A percentile compares a stretch with the other conserved stretches of the same genome.
These are phyloP conservation scores for Tricholoma furcatifolium DNA, from an alignment of 768 basidiomycete genomes.

Conservation along the genomic window DNA sequence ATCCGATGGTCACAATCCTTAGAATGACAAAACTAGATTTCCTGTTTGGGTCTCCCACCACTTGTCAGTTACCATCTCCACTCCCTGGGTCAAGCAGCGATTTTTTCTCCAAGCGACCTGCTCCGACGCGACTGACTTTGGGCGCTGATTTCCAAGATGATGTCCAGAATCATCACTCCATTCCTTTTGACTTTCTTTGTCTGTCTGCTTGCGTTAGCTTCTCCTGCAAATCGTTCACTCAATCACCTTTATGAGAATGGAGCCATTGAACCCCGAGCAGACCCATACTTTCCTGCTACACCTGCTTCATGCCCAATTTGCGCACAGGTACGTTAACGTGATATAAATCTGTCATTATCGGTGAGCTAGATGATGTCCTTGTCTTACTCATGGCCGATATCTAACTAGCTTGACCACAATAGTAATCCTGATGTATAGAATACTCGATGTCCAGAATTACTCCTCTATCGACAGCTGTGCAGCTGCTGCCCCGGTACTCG, in stretches of 20 bases:
- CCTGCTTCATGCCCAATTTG: slow-evolving; percentile 63
- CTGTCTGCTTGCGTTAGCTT: slow-evolving; percentile 19
- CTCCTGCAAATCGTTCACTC: slow-evolving; percentile 15
- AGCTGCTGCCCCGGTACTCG: slow-evolving; percentile 53
- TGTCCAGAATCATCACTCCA: slow-evolving; percentile 23
- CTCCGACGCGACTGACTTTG: background rate
- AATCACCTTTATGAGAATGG: background rate
- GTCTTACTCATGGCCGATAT: background rate
- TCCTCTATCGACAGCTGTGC: slow-evolving; percentile 55
- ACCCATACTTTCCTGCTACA: slow-evolving; percentile 50
- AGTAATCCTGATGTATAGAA: background rate
- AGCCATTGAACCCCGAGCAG: slow-evolving; percentile 22
- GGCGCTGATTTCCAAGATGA: slow-evolving; percentile 10
- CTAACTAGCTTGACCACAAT: background rate
- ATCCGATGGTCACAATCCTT: too few species aligned
- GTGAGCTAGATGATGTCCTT: background rate
- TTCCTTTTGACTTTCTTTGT: slow-evolving; percentile 21
- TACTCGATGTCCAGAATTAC: slow-evolving; percentile 44
- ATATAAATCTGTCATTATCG: background rate
- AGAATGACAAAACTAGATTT: background rate
- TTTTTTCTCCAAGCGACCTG: background rate
- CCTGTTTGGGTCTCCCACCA: background rate
- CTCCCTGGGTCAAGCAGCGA: background rate
- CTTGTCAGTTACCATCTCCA: background rate
- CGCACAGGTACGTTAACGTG: slow-evolving; percentile 33